phyloP scores from a whole-genome alignment of 345 rosid genomes.

The Boechera stricta region DNA sequence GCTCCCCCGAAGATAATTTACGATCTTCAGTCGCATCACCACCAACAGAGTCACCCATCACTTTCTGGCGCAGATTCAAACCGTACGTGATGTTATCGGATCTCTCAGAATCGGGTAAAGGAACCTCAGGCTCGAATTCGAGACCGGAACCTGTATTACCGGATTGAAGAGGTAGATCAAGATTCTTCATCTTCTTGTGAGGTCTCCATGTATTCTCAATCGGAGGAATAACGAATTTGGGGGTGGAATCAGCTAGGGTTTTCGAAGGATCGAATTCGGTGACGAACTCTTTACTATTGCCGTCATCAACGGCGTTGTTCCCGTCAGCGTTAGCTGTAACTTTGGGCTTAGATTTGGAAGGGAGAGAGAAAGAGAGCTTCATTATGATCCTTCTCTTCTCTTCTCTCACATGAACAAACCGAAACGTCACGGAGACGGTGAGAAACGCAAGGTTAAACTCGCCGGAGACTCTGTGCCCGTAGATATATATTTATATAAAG shows the following conservation, averaged over 20 bases:
- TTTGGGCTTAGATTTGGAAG: constrained; percentile 54
- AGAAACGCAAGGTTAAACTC: not conserved
- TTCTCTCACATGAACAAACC: constrained; percentile 1
- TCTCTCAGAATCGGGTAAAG: constrained; percentile 32
- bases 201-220: constrained; percentile 61
- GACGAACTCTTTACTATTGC: constrained; percentile 48
- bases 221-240: constrained; percentile 61
- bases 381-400: constrained; percentile 37
- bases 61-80: constrained; percentile 60
- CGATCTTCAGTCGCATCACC: constrained; percentile 8
- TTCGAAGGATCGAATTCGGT: constrained; percentile 66
- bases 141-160: constrained; percentile 47
- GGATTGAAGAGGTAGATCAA: constrained; percentile 54
- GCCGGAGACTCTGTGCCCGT: constrained; percentile 3
- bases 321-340: constrained; percentile 22
- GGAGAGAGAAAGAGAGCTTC: constrained; percentile 68
- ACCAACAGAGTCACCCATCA: not conserved
- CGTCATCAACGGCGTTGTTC: constrained; percentile 38
- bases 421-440: constrained; percentile 19
- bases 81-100: constrained; percentile 56
- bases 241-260: constrained; percentile 43
- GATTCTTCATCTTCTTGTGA: constrained; percentile 68
- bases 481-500: not conserved
- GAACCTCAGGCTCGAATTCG: constrained; percentile 56
- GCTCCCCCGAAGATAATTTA: constrained; percentile 45